Evolutionary conservation across 192 early-diverging fungal genomes (phyloP).

Genomic region (Entomortierella parvispora): DNA sequence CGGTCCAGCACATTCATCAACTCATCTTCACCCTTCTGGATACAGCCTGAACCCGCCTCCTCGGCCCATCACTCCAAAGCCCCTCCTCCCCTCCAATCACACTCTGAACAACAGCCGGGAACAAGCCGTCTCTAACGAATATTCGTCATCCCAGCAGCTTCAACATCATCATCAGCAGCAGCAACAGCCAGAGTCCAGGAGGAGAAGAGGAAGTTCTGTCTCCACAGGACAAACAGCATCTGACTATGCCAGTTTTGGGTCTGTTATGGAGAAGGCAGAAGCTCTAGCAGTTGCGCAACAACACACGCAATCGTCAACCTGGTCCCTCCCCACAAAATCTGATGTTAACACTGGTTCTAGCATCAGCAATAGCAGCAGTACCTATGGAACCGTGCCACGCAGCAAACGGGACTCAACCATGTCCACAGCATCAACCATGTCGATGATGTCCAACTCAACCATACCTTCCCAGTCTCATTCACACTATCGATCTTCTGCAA

Average conservation of each 20-base stretch:
- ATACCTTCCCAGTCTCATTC: not conserved
- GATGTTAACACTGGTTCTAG: not conserved
- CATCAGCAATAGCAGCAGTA: not conserved
- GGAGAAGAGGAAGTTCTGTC: conserved; percentile 41
- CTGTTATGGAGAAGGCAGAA: conserved; percentile 42
- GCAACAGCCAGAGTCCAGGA: conserved; percentile 12
- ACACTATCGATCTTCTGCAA: conserved; percentile 5
- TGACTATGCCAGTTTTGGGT: conserved; percentile 44
- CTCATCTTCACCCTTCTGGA: not conserved
- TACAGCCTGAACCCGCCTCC: conserved; percentile 44
- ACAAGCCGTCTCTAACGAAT: conserved; percentile 1
- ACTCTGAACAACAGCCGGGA: conserved; percentile 10
- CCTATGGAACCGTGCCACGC: conserved; percentile 26
- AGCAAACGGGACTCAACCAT: conserved; percentile 40
- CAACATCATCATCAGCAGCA: not conserved
- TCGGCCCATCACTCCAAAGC: conserved; percentile 36
- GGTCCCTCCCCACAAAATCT: conserved; percentile 32
- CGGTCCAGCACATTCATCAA: not conserved
- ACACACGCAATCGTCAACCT: conserved; percentile 17
- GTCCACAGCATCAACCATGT: conserved; percentile 3
- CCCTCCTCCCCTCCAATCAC: not conserved
- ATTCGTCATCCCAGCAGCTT: not conserved
- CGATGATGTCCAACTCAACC: conserved; percentile 12
- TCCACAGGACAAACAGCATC: conserved; percentile 9
- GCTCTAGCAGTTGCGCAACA: conserved; percentile 27